phyloP scores from a whole-genome alignment of 208 protist species.

The Acanthamoeba lugdunensis region DNA sequence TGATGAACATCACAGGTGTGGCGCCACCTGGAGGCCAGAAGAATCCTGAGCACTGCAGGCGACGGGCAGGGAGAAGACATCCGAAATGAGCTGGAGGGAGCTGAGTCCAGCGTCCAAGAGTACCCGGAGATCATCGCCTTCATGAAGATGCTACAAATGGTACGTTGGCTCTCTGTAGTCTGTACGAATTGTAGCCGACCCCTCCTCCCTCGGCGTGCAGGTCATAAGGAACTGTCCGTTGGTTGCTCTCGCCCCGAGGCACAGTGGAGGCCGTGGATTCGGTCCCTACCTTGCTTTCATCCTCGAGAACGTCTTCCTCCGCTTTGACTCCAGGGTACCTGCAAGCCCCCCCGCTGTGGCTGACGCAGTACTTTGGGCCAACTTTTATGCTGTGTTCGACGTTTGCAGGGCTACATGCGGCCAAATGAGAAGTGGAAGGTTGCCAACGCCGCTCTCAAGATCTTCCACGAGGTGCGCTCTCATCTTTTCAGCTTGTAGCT shows the following conservation, averaged over 20 bases:
- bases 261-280: conserved; percentile 11
- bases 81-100: conserved; percentile 35
- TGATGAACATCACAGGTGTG: neutral
- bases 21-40: neutral
- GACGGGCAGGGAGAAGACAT: neutral
- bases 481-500: too few relatives aligned
- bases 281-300: conserved; percentile 45
- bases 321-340: conserved; percentile 37
- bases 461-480: conserved; percentile 12
- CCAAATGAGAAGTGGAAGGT: conserved; percentile 53
- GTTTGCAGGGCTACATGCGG: conserved; percentile 15
- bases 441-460: conserved; percentile 27
- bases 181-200: too few relatives aligned
- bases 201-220: neutral
- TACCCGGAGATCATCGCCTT: conserved; percentile 65
- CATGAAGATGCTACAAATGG: conserved; percentile 31
- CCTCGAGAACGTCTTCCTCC: conserved; percentile 65
- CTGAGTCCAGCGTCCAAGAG: conserved; percentile 45
- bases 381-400: neutral
- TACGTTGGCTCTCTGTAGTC: neutral
- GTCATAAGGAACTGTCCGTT: neutral
- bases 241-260: neutral
- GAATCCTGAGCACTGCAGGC: neutral
- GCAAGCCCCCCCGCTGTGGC: too few relatives aligned
- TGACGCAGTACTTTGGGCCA: neutral